Evolutionary conservation across 352 stramenopile species (phyloP).

Genomic region (Phytopythium vexans): DNA sequence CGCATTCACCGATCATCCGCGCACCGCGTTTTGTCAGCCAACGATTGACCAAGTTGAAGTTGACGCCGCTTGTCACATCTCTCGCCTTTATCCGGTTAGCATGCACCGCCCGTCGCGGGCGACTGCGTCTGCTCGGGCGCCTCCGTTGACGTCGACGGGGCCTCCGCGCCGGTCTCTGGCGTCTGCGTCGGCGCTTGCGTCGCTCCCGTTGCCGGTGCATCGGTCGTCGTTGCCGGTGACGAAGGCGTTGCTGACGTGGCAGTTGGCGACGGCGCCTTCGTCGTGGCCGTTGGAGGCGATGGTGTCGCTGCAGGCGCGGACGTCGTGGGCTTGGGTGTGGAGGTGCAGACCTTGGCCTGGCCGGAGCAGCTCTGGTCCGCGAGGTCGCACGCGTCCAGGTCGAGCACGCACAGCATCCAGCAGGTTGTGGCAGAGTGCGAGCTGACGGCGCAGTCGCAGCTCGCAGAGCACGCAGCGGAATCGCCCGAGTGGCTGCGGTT

Average conservation of each 20-base stretch:
- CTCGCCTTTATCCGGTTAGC: neutral
- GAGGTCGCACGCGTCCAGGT: constrained; percentile 28
- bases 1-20: too few relatives aligned
- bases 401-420: constrained; percentile 57
- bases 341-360: constrained; percentile 27
- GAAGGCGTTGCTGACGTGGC: constrained; percentile 6
- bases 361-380: constrained; percentile 34
- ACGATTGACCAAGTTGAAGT: too few relatives aligned
- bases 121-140: neutral
- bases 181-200: neutral
- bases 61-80: too few relatives aligned
- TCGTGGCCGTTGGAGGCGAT: constrained; percentile 6
- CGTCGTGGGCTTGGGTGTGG: constrained; percentile 9
- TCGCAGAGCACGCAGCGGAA: constrained; percentile 12
- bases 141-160: neutral
- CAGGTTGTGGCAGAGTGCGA: constrained; percentile 26
- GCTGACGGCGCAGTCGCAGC: constrained; percentile 23
- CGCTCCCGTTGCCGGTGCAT: neutral
- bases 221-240: constrained; percentile 5
- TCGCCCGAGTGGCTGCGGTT: constrained; percentile 34
- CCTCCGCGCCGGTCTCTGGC: neutral
- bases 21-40: too few relatives aligned
- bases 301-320: constrained; percentile 7
- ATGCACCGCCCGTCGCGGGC: constrained; percentile 3
- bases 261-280: constrained; percentile 6